Percentiles rank a stretch among this genome's conserved stretches.
Evolutionary conservation across 768 basidiomycete species (phyloP).

Genomic region (Russula sp.): DNA sequence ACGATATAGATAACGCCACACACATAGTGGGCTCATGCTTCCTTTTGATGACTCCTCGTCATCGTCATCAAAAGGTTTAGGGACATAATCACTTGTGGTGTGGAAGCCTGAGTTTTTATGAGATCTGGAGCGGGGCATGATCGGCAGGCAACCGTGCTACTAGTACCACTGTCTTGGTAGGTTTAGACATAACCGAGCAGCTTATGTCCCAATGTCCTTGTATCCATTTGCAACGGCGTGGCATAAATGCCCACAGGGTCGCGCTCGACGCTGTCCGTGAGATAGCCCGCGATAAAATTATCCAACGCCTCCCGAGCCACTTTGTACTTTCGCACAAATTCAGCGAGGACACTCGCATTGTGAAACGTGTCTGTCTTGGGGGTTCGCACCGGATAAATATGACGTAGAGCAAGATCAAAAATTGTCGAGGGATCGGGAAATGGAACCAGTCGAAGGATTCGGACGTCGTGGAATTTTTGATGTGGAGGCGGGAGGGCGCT

Average conservation of each 20-base stretch:
- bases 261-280: conserved; percentile 3
- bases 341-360: conserved; percentile 7
- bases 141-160: no score
- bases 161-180: conserved; percentile 1
- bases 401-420: conserved; percentile 20
- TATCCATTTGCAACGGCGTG: conserved; percentile 5
- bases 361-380: not conserved
- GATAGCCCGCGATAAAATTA: not conserved
- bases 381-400: conserved; percentile 16
- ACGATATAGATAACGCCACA: conserved; percentile 12
- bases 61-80: no score
- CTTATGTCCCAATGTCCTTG: not conserved
- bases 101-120: not conserved
- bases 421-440: conserved; percentile 12
- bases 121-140: not conserved
- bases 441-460: no score
- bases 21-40: no score
- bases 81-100: no score
- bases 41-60: no score
- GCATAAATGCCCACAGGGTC: conserved; percentile 26
- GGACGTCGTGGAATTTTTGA: not conserved
- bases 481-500: not conserved
- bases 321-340: conserved; percentile 25
- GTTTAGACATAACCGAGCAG: conserved; percentile 5
- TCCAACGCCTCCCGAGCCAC: conserved; percentile 8